A percentile compares a stretch with the other conserved stretches of the same genome.
phyloP scores from a whole-genome alignment of 306 rosid species.

The Datisca glomerata region DNA sequence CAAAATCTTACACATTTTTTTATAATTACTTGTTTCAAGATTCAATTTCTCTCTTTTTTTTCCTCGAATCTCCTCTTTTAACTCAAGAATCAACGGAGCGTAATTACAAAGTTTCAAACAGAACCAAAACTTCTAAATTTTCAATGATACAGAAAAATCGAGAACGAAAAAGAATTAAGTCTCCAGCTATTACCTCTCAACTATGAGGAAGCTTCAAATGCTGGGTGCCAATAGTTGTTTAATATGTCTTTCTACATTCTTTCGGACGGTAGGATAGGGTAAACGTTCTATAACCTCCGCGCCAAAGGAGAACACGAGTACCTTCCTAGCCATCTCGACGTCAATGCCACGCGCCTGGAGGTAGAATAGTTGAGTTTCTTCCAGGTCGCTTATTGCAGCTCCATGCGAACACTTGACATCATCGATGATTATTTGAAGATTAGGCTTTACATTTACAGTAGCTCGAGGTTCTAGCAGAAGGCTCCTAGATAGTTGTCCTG shows the following conservation, averaged over 20 bases:
- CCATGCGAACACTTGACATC: conserved; percentile 97
- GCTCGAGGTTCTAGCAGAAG: conserved; percentile 96
- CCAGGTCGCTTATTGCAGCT: conserved; percentile 93
- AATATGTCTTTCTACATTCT: conserved; percentile 41
- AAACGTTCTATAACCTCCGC: conserved; percentile 64
- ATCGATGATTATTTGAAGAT: conserved; percentile 86
- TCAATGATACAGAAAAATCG: no score
- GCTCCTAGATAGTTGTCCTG: conserved; percentile 86
- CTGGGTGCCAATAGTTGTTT: conserved; percentile 43
- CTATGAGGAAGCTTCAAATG: conserved; percentile 21
- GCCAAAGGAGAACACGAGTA: conserved; percentile 71
- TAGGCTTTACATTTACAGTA: conserved; percentile 77
- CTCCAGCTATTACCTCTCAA: no score
- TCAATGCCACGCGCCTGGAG: conserved; percentile 81
- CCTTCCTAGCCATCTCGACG: conserved; percentile 59
- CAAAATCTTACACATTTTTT: no score
- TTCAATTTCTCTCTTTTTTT: no score
- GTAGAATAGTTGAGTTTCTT: conserved; percentile 73
- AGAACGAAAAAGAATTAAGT: no score
- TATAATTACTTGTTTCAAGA: no score
- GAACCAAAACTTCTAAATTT: no score
- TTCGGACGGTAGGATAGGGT: conserved; percentile 47
- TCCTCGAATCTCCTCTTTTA: no score
- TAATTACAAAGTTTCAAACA: no score
- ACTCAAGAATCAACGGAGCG: no score